phyloP scores from a whole-genome alignment of 768 basidiomycete genomes.

The Crassisporium funariophilum region DNA sequence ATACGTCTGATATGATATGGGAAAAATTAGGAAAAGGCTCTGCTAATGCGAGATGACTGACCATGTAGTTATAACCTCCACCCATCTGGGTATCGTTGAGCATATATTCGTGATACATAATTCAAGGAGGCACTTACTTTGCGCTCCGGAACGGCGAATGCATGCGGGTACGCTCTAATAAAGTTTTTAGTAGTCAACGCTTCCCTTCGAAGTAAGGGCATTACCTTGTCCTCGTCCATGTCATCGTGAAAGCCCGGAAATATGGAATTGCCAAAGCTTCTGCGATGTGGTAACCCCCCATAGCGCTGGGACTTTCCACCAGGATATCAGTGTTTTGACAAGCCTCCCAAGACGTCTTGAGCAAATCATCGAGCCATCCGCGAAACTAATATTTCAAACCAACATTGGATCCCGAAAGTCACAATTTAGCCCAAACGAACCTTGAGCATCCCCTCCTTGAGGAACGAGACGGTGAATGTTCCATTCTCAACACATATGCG shows the following conservation, averaged over 20 bases:
- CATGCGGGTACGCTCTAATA: constrained; percentile 89
- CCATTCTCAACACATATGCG: constrained; percentile 98
- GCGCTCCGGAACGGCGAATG: constrained; percentile 95
- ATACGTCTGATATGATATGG: constrained; percentile 61
- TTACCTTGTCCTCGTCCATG: constrained; percentile 91
- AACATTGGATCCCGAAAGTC: no score
- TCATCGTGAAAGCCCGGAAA: constrained; percentile 96
- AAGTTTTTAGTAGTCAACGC: neutral
- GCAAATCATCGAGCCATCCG: constrained; percentile 95
- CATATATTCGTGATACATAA: neutral
- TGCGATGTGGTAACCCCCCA: constrained; percentile 97
- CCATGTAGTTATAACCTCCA: constrained; percentile 98
- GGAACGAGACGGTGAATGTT: constrained; percentile 92
- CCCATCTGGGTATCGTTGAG: constrained; percentile 67
- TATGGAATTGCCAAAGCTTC: constrained; percentile 94
- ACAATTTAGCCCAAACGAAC: constrained; percentile 39
- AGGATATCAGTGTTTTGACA: constrained; percentile 94
- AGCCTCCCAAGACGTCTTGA: constrained; percentile 94
- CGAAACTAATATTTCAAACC: constrained; percentile 72
- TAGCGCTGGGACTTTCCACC: constrained; percentile 94
- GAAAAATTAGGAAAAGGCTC: constrained; percentile 1
- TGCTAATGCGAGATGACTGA: constrained; percentile 26
- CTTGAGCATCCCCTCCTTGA: constrained; percentile 89
- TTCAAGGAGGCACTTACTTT: constrained; percentile 52
- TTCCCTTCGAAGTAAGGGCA: no score